Conservation (phyloP, 371 early-diverging fungal genomes). For the Apophysomyces variabilis region DNA sequence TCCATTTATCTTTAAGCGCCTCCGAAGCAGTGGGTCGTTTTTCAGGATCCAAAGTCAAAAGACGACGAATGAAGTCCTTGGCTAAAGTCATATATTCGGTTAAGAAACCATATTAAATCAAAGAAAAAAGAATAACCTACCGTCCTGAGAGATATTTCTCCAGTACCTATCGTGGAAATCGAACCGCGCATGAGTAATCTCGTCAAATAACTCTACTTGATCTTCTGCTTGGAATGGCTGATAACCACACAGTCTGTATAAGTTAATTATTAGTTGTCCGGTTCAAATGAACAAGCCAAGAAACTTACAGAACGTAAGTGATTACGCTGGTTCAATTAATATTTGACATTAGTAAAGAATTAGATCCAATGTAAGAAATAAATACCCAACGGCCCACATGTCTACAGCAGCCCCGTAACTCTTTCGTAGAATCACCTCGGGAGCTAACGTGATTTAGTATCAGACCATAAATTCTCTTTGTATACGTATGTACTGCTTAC, state of each 20-base stretch:
- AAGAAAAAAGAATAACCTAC: constrained; percentile 25
- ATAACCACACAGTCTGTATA: constrained; percentile 65
- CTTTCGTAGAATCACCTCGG: constrained; percentile 77
- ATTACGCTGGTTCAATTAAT: constrained; percentile 53
- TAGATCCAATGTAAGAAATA: not conserved
- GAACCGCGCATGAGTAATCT: constrained; percentile 68
- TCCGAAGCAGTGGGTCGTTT: constrained; percentile 80
- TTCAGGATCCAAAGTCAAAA: constrained; percentile 75
- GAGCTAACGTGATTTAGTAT: constrained; percentile 61
- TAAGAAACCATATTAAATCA: not conserved
- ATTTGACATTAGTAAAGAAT: not conserved
- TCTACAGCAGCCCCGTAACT: constrained; percentile 84
- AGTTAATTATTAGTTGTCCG: not conserved
- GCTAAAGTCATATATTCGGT: constrained; percentile 49
- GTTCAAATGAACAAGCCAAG: not conserved
- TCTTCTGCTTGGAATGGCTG: constrained; percentile 81
- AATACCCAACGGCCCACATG: constrained; percentile 75
- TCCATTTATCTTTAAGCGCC: constrained; percentile 88
- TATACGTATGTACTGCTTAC: constrained; percentile 21
- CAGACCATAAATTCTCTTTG: not conserved
- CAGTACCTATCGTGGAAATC: constrained; percentile 84
- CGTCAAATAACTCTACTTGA: constrained; percentile 60
- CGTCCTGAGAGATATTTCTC: constrained; percentile 76
- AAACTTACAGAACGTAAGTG: constrained; percentile 67
- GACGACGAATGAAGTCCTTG: constrained; percentile 86